These are phyloP conservation scores for Russula ochroleuca DNA, from an alignment of 768 basidiomycete genomes.

Conservation along the genomic window DNA sequence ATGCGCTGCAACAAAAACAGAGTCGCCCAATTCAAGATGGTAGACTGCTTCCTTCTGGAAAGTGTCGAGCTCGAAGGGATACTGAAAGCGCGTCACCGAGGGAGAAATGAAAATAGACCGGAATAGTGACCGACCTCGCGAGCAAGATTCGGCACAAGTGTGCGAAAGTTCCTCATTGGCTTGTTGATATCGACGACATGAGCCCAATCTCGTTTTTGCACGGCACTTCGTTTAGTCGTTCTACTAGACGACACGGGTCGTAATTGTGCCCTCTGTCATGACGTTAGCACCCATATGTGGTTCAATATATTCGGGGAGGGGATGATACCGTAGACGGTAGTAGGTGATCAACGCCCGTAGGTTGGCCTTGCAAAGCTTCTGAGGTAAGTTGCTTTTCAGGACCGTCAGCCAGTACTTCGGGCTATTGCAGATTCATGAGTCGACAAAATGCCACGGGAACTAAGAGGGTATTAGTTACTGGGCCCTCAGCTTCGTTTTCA, in stretches of 20 bases:
- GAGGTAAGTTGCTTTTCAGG: constrained; percentile 28
- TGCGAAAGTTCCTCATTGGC: constrained; percentile 81
- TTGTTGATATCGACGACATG: constrained; percentile 94
- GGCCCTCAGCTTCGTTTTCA: not conserved
- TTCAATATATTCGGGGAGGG: not conserved
- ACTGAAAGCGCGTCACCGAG: constrained; percentile 44
- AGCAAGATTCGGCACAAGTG: constrained; percentile 95
- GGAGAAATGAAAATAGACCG: not conserved
- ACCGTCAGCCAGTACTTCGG: not conserved
- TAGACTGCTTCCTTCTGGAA: constrained; percentile 99
- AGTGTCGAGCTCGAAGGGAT: constrained; percentile 97
- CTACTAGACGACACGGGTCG: constrained; percentile 47
- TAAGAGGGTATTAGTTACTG: not conserved
- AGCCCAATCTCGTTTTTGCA: constrained; percentile 93
- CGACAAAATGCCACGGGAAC: not conserved
- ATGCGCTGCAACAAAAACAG: constrained; percentile 99
- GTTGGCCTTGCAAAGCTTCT: constrained; percentile 22
- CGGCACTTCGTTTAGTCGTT: constrained; percentile 41
- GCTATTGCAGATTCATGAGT: constrained; percentile 11
- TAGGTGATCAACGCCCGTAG: constrained; percentile 72
- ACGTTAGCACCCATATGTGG: constrained; percentile 18
- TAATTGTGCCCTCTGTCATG: constrained; percentile 51
- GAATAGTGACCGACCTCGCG: constrained; percentile 55
- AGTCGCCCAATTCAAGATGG: constrained; percentile 94
- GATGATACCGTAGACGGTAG: constrained; percentile 40